Evolutionary conservation across 1,284 basidiomycete species (phyloP).

Genomic region (Heterobasidion parviporum): DNA sequence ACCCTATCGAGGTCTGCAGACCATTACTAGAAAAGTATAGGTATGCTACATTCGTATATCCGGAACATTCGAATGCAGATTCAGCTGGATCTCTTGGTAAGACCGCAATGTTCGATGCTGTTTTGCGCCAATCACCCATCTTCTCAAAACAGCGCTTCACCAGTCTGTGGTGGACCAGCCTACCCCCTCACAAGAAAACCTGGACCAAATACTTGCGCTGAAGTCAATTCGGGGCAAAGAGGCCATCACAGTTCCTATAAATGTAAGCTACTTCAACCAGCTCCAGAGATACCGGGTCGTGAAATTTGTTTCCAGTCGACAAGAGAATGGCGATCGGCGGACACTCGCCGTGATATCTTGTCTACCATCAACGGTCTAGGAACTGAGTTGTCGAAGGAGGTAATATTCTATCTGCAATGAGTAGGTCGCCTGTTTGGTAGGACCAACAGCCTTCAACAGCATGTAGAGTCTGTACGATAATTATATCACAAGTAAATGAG

Average conservation of each 20-base stretch:
- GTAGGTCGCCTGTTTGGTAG: not conserved
- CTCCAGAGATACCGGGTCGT: not conserved
- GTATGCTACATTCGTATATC: constrained; percentile 62
- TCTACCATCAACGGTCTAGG: constrained; percentile 31
- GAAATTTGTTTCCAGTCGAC: not conserved
- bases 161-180: not conserved
- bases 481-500: not conserved
- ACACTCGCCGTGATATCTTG: constrained; percentile 20
- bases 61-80: constrained; percentile 40
- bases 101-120: not conserved
- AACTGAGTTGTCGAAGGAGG: constrained; percentile 25
- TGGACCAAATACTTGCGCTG: not conserved
- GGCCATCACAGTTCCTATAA: not conserved
- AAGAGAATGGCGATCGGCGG: constrained; percentile 2
- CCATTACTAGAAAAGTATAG: constrained; percentile 54
- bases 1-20: constrained; percentile 55
- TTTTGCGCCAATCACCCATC: not conserved
- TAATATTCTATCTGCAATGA: constrained; percentile 12
- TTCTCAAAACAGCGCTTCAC: not conserved
- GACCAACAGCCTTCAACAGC: not conserved
- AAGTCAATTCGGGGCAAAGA: not conserved
- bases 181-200: not conserved
- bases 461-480: not conserved
- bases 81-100: not conserved
- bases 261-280: not conserved